These are phyloP conservation scores for Quercus mongolica DNA, from an alignment of 306 rosid species.

Conservation along the genomic window DNA sequence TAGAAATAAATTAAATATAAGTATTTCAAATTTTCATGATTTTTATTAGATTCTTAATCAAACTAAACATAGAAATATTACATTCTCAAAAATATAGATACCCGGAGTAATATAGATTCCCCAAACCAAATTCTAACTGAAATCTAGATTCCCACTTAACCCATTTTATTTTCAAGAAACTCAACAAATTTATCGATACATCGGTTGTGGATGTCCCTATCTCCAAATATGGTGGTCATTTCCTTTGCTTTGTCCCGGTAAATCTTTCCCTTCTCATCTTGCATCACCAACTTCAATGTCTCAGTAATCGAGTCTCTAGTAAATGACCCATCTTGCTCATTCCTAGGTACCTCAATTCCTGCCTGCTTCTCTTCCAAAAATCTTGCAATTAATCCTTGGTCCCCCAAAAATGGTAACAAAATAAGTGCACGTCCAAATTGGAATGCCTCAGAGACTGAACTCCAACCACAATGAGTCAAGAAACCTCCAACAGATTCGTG, in stretches of 20 bases:
- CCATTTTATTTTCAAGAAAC: not conserved
- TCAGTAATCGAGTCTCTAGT: conserved; percentile 8
- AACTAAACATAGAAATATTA: too few relatives aligned
- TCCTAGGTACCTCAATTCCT: conserved; percentile 5
- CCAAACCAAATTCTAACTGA: too few relatives aligned
- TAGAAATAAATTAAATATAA: too few relatives aligned
- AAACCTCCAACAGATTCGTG: conserved; percentile 32
- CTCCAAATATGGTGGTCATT: not conserved
- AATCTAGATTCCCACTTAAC: too few relatives aligned
- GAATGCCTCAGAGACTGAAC: conserved; percentile 20
- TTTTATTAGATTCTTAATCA: too few relatives aligned
- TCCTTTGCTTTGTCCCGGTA: conserved; percentile 8
- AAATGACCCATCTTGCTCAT: conserved; percentile 4
- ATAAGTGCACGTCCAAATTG: conserved; percentile 15
- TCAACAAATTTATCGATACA: not conserved
- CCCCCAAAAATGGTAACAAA: conserved; percentile 18
- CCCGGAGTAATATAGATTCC: too few relatives aligned
- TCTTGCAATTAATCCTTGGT: conserved; percentile 8
- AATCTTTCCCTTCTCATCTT: conserved; percentile 18
- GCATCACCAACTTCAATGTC: conserved; percentile 6
- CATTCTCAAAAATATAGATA: too few relatives aligned
- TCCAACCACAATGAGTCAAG: conserved; percentile 34
- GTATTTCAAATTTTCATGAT: too few relatives aligned
- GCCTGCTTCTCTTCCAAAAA: not conserved
- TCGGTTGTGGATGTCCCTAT: not conserved